Conservation (phyloP, 257 asterid species). For the Plectranthus barbatus region DNA sequence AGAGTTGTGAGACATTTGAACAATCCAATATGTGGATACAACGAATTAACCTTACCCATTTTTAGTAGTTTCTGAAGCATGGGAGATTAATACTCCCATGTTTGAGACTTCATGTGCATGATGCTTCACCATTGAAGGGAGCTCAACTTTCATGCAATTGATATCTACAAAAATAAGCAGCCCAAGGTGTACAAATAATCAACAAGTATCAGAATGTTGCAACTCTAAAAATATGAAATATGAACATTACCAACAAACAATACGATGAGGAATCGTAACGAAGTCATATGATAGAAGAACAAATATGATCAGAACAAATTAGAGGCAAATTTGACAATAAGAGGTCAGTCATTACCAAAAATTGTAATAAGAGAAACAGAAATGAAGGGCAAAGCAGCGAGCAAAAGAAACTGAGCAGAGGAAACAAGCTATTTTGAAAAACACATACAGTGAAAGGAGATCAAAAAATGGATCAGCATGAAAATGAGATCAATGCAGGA, state of each 20-base stretch:
- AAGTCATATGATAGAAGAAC: not conserved
- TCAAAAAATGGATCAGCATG: slow-evolving; percentile 49
- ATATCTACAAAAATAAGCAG: not conserved
- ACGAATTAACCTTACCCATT: too few relatives aligned
- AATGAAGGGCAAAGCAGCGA: not conserved
- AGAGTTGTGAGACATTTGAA: too few relatives aligned
- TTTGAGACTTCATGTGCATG: too few relatives aligned
- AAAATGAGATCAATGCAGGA: slow-evolving; percentile 55
- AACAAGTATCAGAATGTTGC: too few relatives aligned
- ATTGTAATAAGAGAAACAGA: not conserved
- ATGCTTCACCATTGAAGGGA: not conserved
- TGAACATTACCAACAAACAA: not conserved
- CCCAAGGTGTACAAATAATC: too few relatives aligned
- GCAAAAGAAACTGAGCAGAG: not conserved
- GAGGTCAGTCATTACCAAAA: too few relatives aligned
- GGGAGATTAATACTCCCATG: not conserved
- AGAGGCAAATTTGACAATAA: too few relatives aligned
- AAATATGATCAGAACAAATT: too few relatives aligned
- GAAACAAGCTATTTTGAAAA: not conserved
- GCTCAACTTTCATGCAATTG: not conserved
- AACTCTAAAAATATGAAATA: not conserved
- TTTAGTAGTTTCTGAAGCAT: not conserved
- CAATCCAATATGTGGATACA: too few relatives aligned
- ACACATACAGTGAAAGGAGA: not conserved
- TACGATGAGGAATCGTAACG: not conserved